Evolutionary conservation across 2,329 filamentous ascomycete genomes (phyloP), one percentile per base, ranked within the genome.

Genomic region (Davidsoniella australis): DNA sequence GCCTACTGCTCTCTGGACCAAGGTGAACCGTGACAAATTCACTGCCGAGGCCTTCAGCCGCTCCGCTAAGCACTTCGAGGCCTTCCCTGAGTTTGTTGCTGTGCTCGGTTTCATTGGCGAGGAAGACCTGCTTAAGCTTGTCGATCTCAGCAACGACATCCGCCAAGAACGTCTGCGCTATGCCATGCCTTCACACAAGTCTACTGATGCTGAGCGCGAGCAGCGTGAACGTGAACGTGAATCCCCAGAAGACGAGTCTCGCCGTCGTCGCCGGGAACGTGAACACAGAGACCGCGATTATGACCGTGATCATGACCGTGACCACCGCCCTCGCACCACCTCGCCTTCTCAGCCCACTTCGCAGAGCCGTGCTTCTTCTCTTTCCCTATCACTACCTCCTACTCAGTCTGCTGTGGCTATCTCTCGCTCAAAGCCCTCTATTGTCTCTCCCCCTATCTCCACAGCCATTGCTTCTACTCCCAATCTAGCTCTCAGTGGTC

Each of bases 21-120:
- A 67, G 50, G 75, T 80, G 33, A 67, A 64, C 49, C 68, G 76
- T 10, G 64, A 63, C 1, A 64, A 76, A 0, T 67, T 80, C 7
- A 77, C 73, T n/a, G 69, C 71, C 4, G 73, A 76, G 54, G 72
- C 77, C 0, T 63, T 80, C 2, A 65, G 69, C 38, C 63, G 68
- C 40, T 73, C 73, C 3, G 68, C 72, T 10, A 66, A 76, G 18
- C 69, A 76, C 8, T 79, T 76, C 56, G 75, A 79, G 58, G 76
- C 75, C 8, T 67, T 73, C 1, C 75, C 74, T 0, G 68, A 72
- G 1, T 80, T 75, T 52, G 74, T 80, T 2, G 76, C 76, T 10
- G 62, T 80, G 3, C 66, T 80, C 0, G 77, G 77, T 4, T 64
- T 70, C 12, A 63, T 80, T 2, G 64, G 64, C 2, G 66, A 66